These are phyloP conservation scores for barrel medic (Medicago truncatula) DNA, from an alignment of 306 rosid species.

Conservation along the genomic window MtrunA17r5.0-ANR NC_053048.1:37573501-37574000, in stretches of 20 bases:
- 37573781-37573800: conserved; percentile 81
- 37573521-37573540: conserved; percentile 18
- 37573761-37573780: conserved; percentile 72
- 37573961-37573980: conserved; percentile 71
- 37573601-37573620: conserved; percentile 15
- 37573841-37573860: conserved; percentile 75
- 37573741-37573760: conserved; percentile 71
- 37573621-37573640: conserved; percentile 29
- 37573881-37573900: conserved; percentile 70
- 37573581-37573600: conserved; percentile 1
- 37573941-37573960: conserved; percentile 78
- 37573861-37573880: conserved; percentile 84
- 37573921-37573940: conserved; percentile 75
- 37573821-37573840: conserved; percentile 65
- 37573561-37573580: conserved; percentile 19
- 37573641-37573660: conserved; percentile 37
- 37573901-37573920: conserved; percentile 76
- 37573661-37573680: conserved; percentile 56
- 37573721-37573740: conserved; percentile 53
- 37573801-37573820: conserved; percentile 59
- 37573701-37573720: conserved; percentile 50
- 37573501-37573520: conserved; percentile 20
- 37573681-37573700: conserved; percentile 66
- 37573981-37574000: conserved; percentile 74
- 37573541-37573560: conserved; percentile 25